phyloP scores from a whole-genome alignment of 2,329 filamentous ascomycete species.

The Coleophoma eucalyptorum region DNA sequence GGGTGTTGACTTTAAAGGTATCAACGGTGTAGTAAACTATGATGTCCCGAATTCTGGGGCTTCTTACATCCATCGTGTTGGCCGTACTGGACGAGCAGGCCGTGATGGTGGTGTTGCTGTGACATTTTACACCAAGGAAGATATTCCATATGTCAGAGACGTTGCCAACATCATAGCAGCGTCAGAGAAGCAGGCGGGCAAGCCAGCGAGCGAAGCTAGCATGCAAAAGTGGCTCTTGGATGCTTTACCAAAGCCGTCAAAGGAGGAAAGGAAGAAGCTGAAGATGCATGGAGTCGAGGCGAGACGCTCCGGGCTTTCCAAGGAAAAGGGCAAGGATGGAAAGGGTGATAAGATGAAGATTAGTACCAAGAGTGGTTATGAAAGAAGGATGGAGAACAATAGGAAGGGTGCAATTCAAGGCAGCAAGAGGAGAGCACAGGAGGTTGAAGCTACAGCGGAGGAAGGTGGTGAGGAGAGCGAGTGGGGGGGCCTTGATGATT shows the following conservation, averaged over 20 bases:
- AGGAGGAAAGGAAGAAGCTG: conserved; percentile 78
- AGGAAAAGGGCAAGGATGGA: conserved; percentile 26
- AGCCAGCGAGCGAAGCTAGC: conserved; percentile 47
- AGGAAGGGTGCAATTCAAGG: conserved; percentile 57
- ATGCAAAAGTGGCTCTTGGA: conserved; percentile 86
- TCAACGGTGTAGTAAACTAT: conserved; percentile 97
- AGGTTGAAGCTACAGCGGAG: conserved; percentile 20
- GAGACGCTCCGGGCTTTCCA: conserved; percentile 42
- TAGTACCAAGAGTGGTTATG: conserved; percentile 77
- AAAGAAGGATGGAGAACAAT: conserved; percentile 66
- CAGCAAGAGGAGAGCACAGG: conserved; percentile 51
- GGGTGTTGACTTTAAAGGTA: conserved; percentile 89
- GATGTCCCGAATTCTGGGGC: conserved; percentile 91
- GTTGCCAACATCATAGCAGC: conserved; percentile 89
- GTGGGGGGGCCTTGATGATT: conserved; percentile 48
- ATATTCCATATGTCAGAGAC: conserved; percentile 83
- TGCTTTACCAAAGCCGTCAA: conserved; percentile 77
- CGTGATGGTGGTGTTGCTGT: conserved; percentile 84
- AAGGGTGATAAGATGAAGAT: conserved; percentile 51
- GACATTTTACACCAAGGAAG: conserved; percentile 93
- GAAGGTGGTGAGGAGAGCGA: conserved; percentile 21
- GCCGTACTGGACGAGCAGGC: conserved; percentile 84
- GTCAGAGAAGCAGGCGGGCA: conserved; percentile 69
- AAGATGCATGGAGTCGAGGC: conserved; percentile 80
- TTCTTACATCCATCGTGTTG: conserved; percentile 89